Base-by-base conservation (phyloP, 768 basidiomycete genomes). In the Plicaturopsis crispa region DNA sequence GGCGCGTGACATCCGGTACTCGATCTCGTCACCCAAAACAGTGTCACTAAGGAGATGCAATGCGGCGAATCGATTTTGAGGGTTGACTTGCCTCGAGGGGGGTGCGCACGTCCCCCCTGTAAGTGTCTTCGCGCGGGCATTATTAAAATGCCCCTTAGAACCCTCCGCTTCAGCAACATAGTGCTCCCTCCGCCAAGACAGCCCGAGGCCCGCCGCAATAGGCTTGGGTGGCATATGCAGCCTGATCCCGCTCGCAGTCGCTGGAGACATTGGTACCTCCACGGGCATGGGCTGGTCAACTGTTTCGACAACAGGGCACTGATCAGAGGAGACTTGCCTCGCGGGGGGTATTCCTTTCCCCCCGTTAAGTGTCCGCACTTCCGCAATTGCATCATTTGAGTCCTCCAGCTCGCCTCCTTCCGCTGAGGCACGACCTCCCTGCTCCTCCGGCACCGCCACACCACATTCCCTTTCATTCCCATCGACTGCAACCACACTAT, bases 401-500 rank as follows among this genome's bases (percentile, higher is more conserved):
- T 16, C 35, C 13, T 20, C 13, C 17, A 33, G 24, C 16, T 40
- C 33, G 0, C 5, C 3, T 22, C 5, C 6, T 21, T 6, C 23
- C 21, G n/a, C 33, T 18, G 17, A 33, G 21, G 4, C 33, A 4
- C 5, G 20, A 13, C 24, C 11, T 33, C 33, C 3, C 17, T 26
- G 17, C 32, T 5, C 2, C 32, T 23, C 1, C 23, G 39, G 11
- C 30, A 21, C 24, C 11, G 30, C n/a, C 24, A 32, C n/a, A 40
- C 20, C 5, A 4, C 2, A 10, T 20, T 34, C 16, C 16, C 10
- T 6, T 40, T 24, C 31, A 19, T 41, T 37, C 7, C 14, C 33
- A 16, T 33, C n/a, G n/a, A n/a, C 33, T 3, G 31, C 36, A 37
- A 36, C 33, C 16, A 24, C 40, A 3, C 40, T 33, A 8, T 24